phyloP scores from a whole-genome alignment of 257 asterid species.

The Schizonepeta tenuifolia region DNA sequence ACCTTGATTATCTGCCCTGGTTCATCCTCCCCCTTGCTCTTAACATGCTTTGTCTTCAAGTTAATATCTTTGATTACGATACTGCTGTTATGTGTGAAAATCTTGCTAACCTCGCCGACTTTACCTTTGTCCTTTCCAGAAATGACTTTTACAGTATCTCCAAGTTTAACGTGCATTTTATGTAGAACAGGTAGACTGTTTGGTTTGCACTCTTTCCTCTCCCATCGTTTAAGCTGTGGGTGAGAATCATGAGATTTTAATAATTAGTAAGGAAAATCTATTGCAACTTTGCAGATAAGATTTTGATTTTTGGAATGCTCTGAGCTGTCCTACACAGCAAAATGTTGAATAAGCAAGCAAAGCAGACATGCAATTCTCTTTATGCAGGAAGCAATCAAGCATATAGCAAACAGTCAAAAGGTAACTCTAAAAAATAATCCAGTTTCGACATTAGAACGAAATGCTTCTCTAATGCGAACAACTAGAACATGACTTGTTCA shows the following conservation, averaged over 20 bases:
- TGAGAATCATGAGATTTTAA: slow-evolving; percentile 24
- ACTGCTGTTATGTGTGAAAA: slow-evolving; percentile 79
- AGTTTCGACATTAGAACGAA: background rate
- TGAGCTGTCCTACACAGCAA: slow-evolving; percentile 1
- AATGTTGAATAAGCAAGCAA: background rate
- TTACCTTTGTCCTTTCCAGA: slow-evolving; percentile 93
- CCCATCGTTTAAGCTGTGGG: slow-evolving; percentile 87
- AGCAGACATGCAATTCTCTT: slow-evolving; percentile 5
- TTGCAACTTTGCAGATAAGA: background rate
- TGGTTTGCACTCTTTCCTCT: slow-evolving; percentile 91
- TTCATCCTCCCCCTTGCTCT: slow-evolving; percentile 80
- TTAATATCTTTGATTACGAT: slow-evolving; percentile 71
- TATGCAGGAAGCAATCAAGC: background rate
- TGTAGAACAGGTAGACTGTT: slow-evolving; percentile 92
- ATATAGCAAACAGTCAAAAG: too few relatives aligned
- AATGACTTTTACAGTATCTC: slow-evolving; percentile 90
- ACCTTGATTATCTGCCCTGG: slow-evolving; percentile 94
- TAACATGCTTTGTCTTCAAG: slow-evolving; percentile 95
- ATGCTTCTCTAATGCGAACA: background rate
- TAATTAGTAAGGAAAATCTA: background rate
- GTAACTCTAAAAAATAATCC: background rate
- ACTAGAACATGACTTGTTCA: background rate
- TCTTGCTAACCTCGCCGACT: slow-evolving; percentile 70
- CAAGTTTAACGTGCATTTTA: slow-evolving; percentile 90
- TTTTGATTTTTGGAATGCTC: background rate